These are phyloP conservation scores for Trichocladium antarcticum DNA, from an alignment of 495 filamentous ascomycete species.

Conservation along the genomic window DNA sequence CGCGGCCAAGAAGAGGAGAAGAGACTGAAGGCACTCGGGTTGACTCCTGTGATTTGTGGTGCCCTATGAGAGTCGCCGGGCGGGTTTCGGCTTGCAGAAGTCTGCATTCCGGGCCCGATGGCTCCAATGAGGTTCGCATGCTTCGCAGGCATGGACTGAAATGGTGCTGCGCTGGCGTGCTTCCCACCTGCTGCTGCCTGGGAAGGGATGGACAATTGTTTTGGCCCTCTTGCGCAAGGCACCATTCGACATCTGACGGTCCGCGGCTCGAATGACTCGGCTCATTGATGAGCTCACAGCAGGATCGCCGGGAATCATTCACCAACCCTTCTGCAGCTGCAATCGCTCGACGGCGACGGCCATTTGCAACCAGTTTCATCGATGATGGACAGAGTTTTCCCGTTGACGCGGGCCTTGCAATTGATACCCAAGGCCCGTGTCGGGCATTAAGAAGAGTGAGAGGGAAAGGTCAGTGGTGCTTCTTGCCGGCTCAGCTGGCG, in stretches of 20 bases:
- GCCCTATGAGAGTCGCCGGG: constrained; percentile 20
- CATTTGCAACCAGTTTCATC: constrained; percentile 1
- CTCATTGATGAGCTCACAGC: neutral
- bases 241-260: constrained; percentile 2
- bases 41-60: constrained; percentile 9
- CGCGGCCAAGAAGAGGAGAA: too few species aligned
- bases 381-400: neutral
- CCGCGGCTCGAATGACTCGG: constrained; percentile 2
- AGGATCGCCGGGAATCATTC: neutral
- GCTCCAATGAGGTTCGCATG: constrained; percentile 20
- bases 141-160: constrained; percentile 11
- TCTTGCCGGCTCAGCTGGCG: constrained; percentile 2
- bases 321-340: neutral
- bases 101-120: constrained; percentile 18
- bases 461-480: constrained; percentile 8
- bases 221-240: constrained; percentile 5
- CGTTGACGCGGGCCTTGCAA: constrained; percentile 4
- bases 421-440: constrained; percentile 29
- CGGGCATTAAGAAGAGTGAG: constrained; percentile 23
- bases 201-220: constrained; percentile 12
- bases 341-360: neutral
- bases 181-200: constrained; percentile 18
- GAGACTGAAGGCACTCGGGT: constrained; percentile 1
- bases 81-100: constrained; percentile 18
- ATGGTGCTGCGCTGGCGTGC: constrained; percentile 20